Evolutionary conservation across 306 rosid genomes (phyloP).

Genomic region (Abrus pulchellus): DNA sequence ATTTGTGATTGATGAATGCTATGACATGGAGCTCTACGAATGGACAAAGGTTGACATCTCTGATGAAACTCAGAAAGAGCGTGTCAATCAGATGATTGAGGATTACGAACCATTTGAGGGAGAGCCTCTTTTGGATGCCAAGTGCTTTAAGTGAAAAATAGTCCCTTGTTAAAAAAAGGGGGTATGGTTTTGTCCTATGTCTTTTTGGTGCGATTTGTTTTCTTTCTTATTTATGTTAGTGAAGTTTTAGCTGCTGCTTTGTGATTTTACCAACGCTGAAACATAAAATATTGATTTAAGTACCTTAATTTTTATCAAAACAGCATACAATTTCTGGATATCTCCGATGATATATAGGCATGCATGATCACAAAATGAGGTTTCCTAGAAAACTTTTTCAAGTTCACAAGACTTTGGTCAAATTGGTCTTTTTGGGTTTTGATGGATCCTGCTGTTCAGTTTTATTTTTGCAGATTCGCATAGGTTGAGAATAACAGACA

Average conservation of each 20-base stretch:
- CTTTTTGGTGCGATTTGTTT: constrained; percentile 31
- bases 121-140: constrained; percentile 81
- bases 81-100: constrained; percentile 83
- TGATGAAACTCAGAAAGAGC: constrained; percentile 83
- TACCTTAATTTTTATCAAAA: constrained; percentile 9
- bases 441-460: no score
- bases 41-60: constrained; percentile 85
- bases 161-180: background rate
- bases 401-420: no score
- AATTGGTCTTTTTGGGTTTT: no score
- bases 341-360: background rate
- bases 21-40: constrained; percentile 89
- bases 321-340: background rate
- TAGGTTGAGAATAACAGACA: no score
- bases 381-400: no score
- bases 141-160: constrained; percentile 76
- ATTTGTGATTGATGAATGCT: constrained; percentile 84
- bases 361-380: no score
- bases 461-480: no score
- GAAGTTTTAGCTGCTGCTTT: constrained; percentile 23
- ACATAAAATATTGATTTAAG: constrained; percentile 35
- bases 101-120: constrained; percentile 89
- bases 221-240: constrained; percentile 33
- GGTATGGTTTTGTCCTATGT: constrained; percentile 41
- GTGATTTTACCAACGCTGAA: constrained; percentile 19